Conservation (phyloP, 352 stramenopile species). For the Pythium coloratum region DNA sequence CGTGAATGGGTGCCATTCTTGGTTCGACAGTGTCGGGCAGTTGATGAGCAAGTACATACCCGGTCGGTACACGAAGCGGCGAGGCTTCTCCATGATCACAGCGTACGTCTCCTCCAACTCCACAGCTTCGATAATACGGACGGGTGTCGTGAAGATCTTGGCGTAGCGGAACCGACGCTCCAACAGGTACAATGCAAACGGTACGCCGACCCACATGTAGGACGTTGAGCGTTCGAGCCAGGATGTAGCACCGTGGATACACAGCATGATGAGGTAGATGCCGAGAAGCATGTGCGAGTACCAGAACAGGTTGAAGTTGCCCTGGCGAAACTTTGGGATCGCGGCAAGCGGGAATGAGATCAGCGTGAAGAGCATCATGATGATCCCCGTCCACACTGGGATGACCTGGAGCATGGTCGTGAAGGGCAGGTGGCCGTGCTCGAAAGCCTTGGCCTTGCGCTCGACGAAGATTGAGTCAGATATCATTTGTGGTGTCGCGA, state of each 20-base stretch:
- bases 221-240: slow-evolving; percentile 58
- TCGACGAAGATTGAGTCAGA: slow-evolving; percentile 59
- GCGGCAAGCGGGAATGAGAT: slow-evolving; percentile 72
- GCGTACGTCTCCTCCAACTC: slow-evolving; percentile 63
- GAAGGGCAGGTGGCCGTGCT: slow-evolving; percentile 54
- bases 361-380: slow-evolving; percentile 62
- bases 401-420: slow-evolving; percentile 61
- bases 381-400: slow-evolving; percentile 67
- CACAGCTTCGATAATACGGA: slow-evolving; percentile 67
- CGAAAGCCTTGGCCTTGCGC: slow-evolving; percentile 48
- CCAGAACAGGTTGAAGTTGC: slow-evolving; percentile 82
- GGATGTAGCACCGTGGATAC: slow-evolving; percentile 57
- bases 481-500: slow-evolving; percentile 65
- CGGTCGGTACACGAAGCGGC: slow-evolving; percentile 64
- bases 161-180: slow-evolving; percentile 70
- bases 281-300: slow-evolving; percentile 84
- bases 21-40: slow-evolving; percentile 68
- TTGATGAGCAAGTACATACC: slow-evolving; percentile 91
- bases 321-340: slow-evolving; percentile 72
- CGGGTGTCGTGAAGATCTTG: slow-evolving; percentile 65
- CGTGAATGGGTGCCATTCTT: slow-evolving; percentile 92
- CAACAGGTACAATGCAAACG: slow-evolving; percentile 74
- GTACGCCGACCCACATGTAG: slow-evolving; percentile 65
- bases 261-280: slow-evolving; percentile 60
- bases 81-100: slow-evolving; percentile 77